Evolutionary conservation across 305 asterid genomes (phyloP).

Genomic region (Plantago lanceolata): DNA sequence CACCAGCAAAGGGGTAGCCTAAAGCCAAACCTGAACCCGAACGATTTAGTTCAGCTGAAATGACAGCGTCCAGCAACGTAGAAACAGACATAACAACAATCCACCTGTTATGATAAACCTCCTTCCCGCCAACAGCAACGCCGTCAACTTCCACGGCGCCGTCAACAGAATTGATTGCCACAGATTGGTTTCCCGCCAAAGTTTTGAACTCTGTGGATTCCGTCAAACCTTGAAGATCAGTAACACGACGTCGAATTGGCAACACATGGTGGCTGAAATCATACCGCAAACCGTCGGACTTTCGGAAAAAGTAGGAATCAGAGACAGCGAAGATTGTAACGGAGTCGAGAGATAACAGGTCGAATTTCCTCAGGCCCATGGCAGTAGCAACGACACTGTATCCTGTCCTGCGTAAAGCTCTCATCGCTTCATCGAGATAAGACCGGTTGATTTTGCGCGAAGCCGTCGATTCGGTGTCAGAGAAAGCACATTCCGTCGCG

Average conservation of each 20-base stretch:
- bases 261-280: constrained; percentile 58
- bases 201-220: constrained; percentile 36
- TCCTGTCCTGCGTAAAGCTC: constrained; percentile 45
- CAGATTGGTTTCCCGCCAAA: constrained; percentile 43
- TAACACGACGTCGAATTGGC: constrained; percentile 39
- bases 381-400: constrained; percentile 59
- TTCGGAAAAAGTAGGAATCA: constrained; percentile 42
- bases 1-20: constrained; percentile 27
- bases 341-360: constrained; percentile 40
- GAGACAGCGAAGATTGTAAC: constrained; percentile 59
- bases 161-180: constrained; percentile 31
- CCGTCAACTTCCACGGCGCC: constrained; percentile 50
- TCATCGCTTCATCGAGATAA: constrained; percentile 53
- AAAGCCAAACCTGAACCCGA: neutral
- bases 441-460: constrained; percentile 24
- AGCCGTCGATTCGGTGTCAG: constrained; percentile 24
- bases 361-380: constrained; percentile 39
- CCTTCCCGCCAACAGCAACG: constrained; percentile 34
- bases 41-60: neutral
- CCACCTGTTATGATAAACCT: constrained; percentile 65
- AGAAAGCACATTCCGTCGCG: constrained; percentile 36
- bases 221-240: constrained; percentile 24
- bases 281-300: constrained; percentile 45
- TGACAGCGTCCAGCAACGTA: constrained; percentile 36
- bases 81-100: constrained; percentile 45